Conservation (phyloP, 2,329 filamentous ascomycete species). For the Bipolaris cookei region DNA sequence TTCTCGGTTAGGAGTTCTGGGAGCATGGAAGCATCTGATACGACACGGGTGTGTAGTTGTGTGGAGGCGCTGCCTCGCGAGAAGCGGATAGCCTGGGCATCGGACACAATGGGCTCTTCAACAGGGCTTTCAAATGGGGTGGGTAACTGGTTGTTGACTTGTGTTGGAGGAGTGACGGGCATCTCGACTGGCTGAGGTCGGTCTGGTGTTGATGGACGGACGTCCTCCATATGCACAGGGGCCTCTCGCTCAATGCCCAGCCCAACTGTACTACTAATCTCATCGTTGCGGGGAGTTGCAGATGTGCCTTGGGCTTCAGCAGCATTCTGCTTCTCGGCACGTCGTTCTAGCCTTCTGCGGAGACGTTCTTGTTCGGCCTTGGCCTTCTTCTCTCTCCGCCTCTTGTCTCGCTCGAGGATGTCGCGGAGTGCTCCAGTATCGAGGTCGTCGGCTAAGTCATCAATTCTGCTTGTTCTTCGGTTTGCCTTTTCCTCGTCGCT, state of each 20-base stretch:
- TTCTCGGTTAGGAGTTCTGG: slow-evolving; percentile 57
- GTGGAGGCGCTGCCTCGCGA: slow-evolving; percentile 56
- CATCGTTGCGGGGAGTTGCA: slow-evolving; percentile 63
- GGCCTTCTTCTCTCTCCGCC: slow-evolving; percentile 77
- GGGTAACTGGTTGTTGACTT: slow-evolving; percentile 38
- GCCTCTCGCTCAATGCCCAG: slow-evolving; percentile 64
- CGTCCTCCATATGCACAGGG: slow-evolving; percentile 62
- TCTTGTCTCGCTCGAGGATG: slow-evolving; percentile 86
- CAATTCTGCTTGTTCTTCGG: slow-evolving; percentile 67
- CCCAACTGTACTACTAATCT: slow-evolving; percentile 49
- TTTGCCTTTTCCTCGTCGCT: slow-evolving; percentile 55
- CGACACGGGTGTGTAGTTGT: slow-evolving; percentile 55
- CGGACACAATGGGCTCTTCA: slow-evolving; percentile 57
- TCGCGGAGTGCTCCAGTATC: slow-evolving; percentile 84
- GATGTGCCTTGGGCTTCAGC: slow-evolving; percentile 63
- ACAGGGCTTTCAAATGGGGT: slow-evolving; percentile 52
- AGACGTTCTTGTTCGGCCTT: slow-evolving; percentile 70
- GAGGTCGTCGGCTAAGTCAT: slow-evolving; percentile 79
- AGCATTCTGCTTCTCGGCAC: slow-evolving; percentile 67
- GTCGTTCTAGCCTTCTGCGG: slow-evolving; percentile 68
- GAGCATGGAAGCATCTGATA: slow-evolving; percentile 61
- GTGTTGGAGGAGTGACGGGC: slow-evolving; percentile 25
- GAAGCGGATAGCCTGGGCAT: slow-evolving; percentile 57
- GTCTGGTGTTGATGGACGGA: slow-evolving; percentile 48
- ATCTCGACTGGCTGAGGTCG: slow-evolving; percentile 29